Conservation (phyloP, 2,329 filamentous ascomycete genomes). For the Aspergillus ustus region DNA sequence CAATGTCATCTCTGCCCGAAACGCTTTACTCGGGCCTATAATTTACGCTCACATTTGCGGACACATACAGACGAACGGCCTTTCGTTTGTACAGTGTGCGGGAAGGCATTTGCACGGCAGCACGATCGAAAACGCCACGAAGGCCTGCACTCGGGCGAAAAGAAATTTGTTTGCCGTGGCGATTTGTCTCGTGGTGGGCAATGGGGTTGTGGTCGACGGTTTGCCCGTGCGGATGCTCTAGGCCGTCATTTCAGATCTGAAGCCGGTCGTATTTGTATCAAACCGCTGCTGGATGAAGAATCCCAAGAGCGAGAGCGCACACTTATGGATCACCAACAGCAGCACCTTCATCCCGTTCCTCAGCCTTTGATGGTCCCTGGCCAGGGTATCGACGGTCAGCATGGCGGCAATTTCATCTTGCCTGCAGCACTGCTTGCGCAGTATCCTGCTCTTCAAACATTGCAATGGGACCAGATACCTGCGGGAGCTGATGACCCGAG, state of each 20-base stretch:
- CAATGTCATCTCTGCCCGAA: slow-evolving; percentile 94
- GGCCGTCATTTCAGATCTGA: slow-evolving; percentile 95
- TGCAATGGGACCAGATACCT: slow-evolving; percentile 83
- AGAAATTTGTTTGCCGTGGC: slow-evolving; percentile 97
- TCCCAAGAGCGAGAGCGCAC: slow-evolving; percentile 77
- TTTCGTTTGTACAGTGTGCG: slow-evolving; percentile 95
- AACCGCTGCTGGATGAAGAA: slow-evolving; percentile 95
- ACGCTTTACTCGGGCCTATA: slow-evolving; percentile 94
- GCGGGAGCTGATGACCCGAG: slow-evolving; percentile 61
- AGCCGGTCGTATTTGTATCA: slow-evolving; percentile 94
- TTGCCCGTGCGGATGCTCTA: slow-evolving; percentile 92
- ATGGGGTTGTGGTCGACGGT: slow-evolving; percentile 92
- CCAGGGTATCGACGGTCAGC: slow-evolving; percentile 57
- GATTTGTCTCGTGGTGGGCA: slow-evolving; percentile 79
- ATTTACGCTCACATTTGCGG: slow-evolving; percentile 89
- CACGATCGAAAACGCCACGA: slow-evolving; percentile 98
- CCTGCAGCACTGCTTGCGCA: slow-evolving; percentile 87
- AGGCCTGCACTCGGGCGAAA: slow-evolving; percentile 93
- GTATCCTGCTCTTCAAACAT: slow-evolving; percentile 87
- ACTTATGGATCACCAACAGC: slow-evolving; percentile 74
- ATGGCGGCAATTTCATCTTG: slow-evolving; percentile 68
- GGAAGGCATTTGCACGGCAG: slow-evolving; percentile 95
- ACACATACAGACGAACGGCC: slow-evolving; percentile 97
- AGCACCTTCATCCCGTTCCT: slow-evolving; percentile 63
- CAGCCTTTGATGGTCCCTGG: slow-evolving; percentile 64